phyloP scores from a whole-genome alignment of 1,284 basidiomycete species.

The Microbotryum intermedium region DNA sequence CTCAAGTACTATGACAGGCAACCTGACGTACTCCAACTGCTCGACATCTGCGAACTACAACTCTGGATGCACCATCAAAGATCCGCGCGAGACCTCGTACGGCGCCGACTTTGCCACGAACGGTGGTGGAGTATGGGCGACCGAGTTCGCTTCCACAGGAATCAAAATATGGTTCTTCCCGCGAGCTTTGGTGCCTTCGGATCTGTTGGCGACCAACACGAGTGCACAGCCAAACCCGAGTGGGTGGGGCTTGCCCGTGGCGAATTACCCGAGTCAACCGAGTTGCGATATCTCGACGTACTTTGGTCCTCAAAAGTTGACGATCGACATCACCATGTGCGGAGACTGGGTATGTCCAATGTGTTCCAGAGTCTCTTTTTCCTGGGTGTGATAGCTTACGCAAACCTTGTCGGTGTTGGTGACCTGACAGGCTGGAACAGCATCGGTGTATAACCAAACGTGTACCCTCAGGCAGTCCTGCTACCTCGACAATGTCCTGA shows the following conservation, averaged over 20 bases:
- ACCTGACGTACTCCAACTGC: constrained; percentile 33
- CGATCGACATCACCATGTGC: constrained; percentile 23
- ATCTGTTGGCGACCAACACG: constrained; percentile 12
- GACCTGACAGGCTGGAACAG: constrained; percentile 11
- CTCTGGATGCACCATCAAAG: constrained; percentile 52
- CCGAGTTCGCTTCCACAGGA: constrained; percentile 16
- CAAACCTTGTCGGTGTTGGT: no score
- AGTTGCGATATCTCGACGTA: constrained; percentile 11
- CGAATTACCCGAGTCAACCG: constrained; percentile 2
- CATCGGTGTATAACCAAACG: constrained; percentile 12
- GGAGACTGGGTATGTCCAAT: constrained; percentile 8
- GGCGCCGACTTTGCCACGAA: constrained; percentile 33
- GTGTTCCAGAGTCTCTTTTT: no score
- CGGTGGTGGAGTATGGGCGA: constrained; percentile 34
- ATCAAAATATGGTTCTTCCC: constrained; percentile 29
- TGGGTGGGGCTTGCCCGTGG: constrained; percentile 18
- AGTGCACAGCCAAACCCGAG: constrained; percentile 16
- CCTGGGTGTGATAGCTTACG: no score
- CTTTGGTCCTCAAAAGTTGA: constrained; percentile 22
- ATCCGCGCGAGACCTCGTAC: constrained; percentile 30
- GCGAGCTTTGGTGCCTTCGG: constrained; percentile 15
- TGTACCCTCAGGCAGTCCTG: constrained; percentile 15
- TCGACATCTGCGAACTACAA: constrained; percentile 38
- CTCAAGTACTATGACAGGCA: constrained; percentile 28
- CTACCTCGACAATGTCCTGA: constrained; percentile 23